These are phyloP conservation scores for Tagetes patula DNA, from an alignment of 129 eudicot species.

Conservation along the genomic window DNA sequence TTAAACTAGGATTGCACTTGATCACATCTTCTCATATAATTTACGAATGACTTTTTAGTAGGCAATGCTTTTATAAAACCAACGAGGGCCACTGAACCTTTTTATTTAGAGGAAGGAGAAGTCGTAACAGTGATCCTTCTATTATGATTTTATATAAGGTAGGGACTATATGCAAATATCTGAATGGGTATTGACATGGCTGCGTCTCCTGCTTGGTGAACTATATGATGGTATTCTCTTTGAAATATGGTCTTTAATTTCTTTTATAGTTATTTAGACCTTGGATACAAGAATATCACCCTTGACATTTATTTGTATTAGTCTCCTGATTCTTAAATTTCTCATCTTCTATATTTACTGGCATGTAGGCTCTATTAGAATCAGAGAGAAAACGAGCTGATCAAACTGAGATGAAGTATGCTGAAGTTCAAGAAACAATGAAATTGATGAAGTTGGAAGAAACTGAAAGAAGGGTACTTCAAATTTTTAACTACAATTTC, in stretches of 20 bases:
- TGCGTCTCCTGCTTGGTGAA: constrained; percentile 9
- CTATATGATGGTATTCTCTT: not conserved
- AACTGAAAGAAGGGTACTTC: constrained; percentile 62
- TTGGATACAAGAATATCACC: constrained; percentile 15
- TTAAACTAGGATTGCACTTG: constrained; percentile 3
- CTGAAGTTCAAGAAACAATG: constrained; percentile 58
- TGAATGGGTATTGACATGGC: constrained; percentile 4
- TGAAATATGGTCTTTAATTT: not conserved
- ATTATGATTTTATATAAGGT: not conserved
- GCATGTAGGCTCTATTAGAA: constrained; percentile 53
- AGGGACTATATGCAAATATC: not conserved
- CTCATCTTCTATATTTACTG: constrained; percentile 15
- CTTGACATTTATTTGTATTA: constrained; percentile 2
- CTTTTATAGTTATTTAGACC: not conserved
- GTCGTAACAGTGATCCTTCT: no score
- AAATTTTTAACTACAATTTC: constrained; percentile 41
- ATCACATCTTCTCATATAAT: constrained; percentile 5
- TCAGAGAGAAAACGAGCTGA: constrained; percentile 81
- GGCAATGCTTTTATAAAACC: not conserved
- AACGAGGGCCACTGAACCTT: not conserved
- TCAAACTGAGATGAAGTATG: constrained; percentile 59
- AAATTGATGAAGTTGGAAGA: constrained; percentile 67
- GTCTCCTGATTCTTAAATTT: constrained; percentile 2
- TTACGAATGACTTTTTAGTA: constrained; percentile 3
- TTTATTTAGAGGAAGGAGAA: no score